Evolutionary conservation across 352 stramenopile species (phyloP), one percentile per base, ranked within the genome.

Genomic region (Globisporangium nodosum): DNA sequence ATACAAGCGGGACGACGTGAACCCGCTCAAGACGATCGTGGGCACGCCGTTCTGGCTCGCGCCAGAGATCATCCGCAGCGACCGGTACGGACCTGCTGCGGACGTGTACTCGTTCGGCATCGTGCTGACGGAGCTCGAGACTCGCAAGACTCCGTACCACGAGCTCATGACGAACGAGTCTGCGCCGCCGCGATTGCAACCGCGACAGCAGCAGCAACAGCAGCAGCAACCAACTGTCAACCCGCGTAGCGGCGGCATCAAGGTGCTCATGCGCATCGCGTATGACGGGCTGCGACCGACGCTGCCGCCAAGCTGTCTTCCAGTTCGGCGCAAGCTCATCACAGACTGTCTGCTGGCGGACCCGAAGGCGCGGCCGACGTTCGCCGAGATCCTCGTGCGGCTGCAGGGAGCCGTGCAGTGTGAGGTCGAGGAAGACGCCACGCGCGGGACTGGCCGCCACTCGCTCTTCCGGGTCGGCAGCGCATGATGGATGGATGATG

Each of bases 41-140:
- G 86, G 86, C 1, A 96, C 86, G 6, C 84, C 84, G 13, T 96
- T 94, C 52, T 96, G 86, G 86, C 75, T 96, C 35, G 86, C 86
- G 11, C 86, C 86, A 1, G 86, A 96, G 68, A 90, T 96, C 52
- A 96, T 96, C 52, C 82, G 86, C 20, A 93, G 86, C 49, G 86
- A 96, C 54, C 74, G 75, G 2, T 96, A 96, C 60, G 85, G 82
- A 1, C 75, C 81, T 0, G 73, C 76, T 8, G 86, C 86, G 21
- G 86, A 96, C 47, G 76, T 96, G n/a, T 96, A 91, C 61, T 96
- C 86, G 40, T 96, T 96, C 42, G 86, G 84, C 20, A 96, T 96
- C 45, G 85, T 96, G 53, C 70, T 96, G 18, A 96, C 86, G 0
- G 84, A 94, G 54, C 78, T 96, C 21, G 84, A 96, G 60, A 90